Conservation (phyloP, 2,329 filamentous ascomycete species). For the Cladobotryum mycophilum region DNA sequence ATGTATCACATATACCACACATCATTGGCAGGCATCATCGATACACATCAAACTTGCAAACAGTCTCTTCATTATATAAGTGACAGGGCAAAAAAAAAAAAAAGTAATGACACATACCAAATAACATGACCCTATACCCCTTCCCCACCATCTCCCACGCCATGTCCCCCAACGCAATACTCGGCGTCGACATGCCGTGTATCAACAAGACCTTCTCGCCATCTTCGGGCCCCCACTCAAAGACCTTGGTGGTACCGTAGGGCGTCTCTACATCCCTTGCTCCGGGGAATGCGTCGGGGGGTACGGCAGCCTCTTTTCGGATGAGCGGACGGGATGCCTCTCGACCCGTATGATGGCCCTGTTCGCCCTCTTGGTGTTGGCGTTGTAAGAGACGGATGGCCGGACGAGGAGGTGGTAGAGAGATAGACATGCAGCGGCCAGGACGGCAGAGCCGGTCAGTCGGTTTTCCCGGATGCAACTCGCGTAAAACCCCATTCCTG, state of each 20-base stretch:
- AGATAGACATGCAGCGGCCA: slow-evolving; percentile 24
- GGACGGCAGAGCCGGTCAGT: slow-evolving; percentile 9
- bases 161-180: slow-evolving; percentile 60
- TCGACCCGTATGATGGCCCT: slow-evolving; percentile 4
- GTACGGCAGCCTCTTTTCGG: slow-evolving; percentile 43
- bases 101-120: slow-evolving; percentile 46
- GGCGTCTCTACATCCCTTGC: slow-evolving; percentile 61
- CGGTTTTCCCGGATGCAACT: slow-evolving; percentile 5
- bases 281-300: slow-evolving; percentile 66
- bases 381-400: slow-evolving; percentile 16
- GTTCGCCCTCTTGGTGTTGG: slow-evolving; percentile 8
- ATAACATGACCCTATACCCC: slow-evolving; percentile 73
- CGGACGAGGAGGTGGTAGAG: slow-evolving; percentile 28
- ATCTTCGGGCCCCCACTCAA: slow-evolving; percentile 71
- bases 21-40: no score
- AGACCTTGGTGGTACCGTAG: slow-evolving; percentile 66
- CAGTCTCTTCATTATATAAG: no score
- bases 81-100: not conserved
- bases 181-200: slow-evolving; percentile 77
- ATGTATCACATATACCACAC: no score
- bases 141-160: slow-evolving; percentile 57
- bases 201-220: slow-evolving; percentile 69
- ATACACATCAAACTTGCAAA: no score
- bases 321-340: no score
- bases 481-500: not conserved